Percentiles rank a stretch among this genome's conserved stretches.
Conservation (phyloP, 805 yeast species). For the Saccharomycopsis guyanensis region DNA sequence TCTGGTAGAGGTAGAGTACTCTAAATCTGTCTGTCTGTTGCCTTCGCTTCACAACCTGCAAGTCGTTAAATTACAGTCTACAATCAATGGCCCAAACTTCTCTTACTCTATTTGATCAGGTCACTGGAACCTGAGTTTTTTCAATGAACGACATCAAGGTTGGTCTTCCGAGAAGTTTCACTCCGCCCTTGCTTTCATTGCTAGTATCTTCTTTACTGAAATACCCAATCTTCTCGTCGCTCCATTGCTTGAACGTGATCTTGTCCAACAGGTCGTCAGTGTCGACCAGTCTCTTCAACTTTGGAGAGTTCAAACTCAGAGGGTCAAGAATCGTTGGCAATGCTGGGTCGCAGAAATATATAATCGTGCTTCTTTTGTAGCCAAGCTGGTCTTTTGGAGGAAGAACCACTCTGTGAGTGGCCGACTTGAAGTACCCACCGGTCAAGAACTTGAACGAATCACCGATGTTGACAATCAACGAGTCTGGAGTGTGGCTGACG, state of each 20-base stretch:
- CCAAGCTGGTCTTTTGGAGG: constrained; percentile 36
- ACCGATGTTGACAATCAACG: constrained; percentile 34
- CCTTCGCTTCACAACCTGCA: too few species aligned
- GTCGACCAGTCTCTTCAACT: constrained; percentile 29
- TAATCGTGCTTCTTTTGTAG: constrained; percentile 31
- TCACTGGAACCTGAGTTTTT: background rate
- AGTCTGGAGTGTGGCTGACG: constrained; percentile 30
- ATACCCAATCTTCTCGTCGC: constrained; percentile 37
- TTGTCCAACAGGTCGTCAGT: constrained; percentile 31
- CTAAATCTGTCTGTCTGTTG: too few species aligned
- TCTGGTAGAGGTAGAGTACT: too few species aligned
- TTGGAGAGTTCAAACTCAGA: constrained; percentile 31
- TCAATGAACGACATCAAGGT: constrained; percentile 14
- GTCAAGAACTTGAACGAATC: constrained; percentile 36
- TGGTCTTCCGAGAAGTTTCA: constrained; percentile 18
- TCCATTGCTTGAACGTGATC: constrained; percentile 35
- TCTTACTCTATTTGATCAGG: too few species aligned
- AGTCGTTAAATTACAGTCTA: too few species aligned
- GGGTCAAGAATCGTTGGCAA: constrained; percentile 34
- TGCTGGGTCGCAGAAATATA: constrained; percentile 37
- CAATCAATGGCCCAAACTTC: too few species aligned
- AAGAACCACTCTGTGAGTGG: constrained; percentile 38
- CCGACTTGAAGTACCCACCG: constrained; percentile 40
- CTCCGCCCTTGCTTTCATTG: background rate
- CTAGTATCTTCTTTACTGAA: constrained; percentile 27